Base-by-base conservation (phyloP, 345 rosid genomes). In the Pugionium cornutum region DNA sequence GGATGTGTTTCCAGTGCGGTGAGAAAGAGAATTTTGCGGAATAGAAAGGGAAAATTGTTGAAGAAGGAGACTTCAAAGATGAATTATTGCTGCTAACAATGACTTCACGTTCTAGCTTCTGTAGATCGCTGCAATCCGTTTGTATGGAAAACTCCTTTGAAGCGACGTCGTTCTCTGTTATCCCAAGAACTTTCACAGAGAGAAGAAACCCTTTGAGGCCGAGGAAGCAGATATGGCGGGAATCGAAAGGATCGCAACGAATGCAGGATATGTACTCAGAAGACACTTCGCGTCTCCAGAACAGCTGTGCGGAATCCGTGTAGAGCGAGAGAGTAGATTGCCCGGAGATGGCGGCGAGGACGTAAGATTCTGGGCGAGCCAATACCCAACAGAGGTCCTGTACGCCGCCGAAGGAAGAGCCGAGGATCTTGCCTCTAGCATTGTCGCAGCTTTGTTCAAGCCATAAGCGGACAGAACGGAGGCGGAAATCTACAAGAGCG, bases 311-410 rank as follows among this genome's bases (percentile, higher is more conserved):
- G 3, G 78, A 63, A 33, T 83, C 76, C 35, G 76, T 65, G 75
- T 81, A 88, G 4, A 86, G 74, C 2, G 84, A 83, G 7, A 91
- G 79, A 33, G 70, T 42, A 5, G 91, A 91, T 27, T 88, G 79
- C 10, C 98, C 94, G 3, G 82, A 76, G 25, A 91, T 70, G 31
- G 94, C 77, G 35, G 94, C 96, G 9, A 91, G 81, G 56, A 78
- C 55, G 56, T 73, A 83, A 10, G 81, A 69, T 27, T 78, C 88
- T 0, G 79, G 72, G 29, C 72, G 76, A 72, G 81, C 79, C 64
- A 75, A 68, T 69, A 80, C 76, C 97, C 97, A 88, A 70, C 89
- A 83, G 25, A 91, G 81, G 76, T 91, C 97, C 54, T 85, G 96
- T 67, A 91, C 32, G 2, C 89, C 97, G 11, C 57, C 42, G 4